Base-by-base conservation (phyloP, 306 rosid species). In the Quercus rubra region DNA sequence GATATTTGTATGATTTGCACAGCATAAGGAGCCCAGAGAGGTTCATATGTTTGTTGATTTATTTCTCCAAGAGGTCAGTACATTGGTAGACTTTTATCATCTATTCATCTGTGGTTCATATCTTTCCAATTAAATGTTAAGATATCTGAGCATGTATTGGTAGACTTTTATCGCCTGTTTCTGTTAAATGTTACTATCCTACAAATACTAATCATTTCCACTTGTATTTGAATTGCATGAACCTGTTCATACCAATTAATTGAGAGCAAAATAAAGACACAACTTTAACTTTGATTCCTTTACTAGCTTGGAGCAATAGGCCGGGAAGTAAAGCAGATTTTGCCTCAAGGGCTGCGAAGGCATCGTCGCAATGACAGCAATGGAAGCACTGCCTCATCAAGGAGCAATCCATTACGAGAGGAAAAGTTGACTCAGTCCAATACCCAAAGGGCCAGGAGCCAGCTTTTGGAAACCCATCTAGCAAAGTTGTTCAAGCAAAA, bases 11-110 rank as follows among this genome's bases (percentile, higher is more conserved):
- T 57, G 63, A 62, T 85, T 82, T 82, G 81, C 70, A 58, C 98
- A 95, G 97, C 98, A 92, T 84, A 95, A 92, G 91, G 99, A 92
- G 88, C 99, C 99, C 54, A 86, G 97, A 78, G 99, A 92, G 86
- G 97, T 95, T 89, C 97, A 91, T 85, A 95, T 92, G 94, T 93
- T 95, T 75, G 93, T 92, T 64, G 99, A 92, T 88, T 86, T 95
- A 74, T 93, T 92, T 86, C 92, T 91, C 63, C 96, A 92, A 69
- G 99, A 95, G 97, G 98, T 92, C 70, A 78, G 93, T 83, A 71
- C 80, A 62, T 87, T 51, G 57, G 20, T 80, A 38, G 49, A 58
- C 70, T 71, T 46, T 41, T 46, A 70, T 74, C 52, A 38, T 51
- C n/a, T 58, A 30, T 57, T 4, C 5, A 43, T 64, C 8, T 19